Base-by-base conservation (phyloP, 2,329 filamentous ascomycete genomes). In the Epichloe glyceriae region DNA sequence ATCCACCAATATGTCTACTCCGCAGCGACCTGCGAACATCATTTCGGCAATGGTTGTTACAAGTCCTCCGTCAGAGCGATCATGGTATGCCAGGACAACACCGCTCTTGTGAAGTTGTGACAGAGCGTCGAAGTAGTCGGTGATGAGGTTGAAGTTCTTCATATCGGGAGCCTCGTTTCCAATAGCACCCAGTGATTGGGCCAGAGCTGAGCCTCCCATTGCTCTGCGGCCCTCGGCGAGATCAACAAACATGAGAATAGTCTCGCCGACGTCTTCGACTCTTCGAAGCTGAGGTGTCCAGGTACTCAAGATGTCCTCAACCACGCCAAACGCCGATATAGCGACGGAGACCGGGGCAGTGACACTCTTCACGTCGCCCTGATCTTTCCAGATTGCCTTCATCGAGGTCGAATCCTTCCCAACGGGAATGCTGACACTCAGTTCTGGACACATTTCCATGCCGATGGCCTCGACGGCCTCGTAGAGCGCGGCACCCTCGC, bases 321-420 rank as follows among this genome's bases (percentile, higher is more conserved):
- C 90, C 2, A 88, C 80, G 1, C 85, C 85, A 62, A 97, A 96
- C 1, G 93, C 88, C 5, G 93, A 89, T 58, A 97, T 89, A 50
- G 96, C 83, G 5, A 95, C 77, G 1, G 91, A 95, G 59, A 97
- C 80, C 1, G 93, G 93, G 4, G 93, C 88, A 38, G 88, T 96
- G 47, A 97, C 91, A 57, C 90, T 90, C 71, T 86, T 93, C 14
- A 76, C 70, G 54, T 86, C 76, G 17, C 77, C 72, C 54, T 73
- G 72, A 57, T 91, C 86, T 62, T 82, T 85, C 93, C 93, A 97
- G 51, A 88, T 88, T 61, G 94, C 91, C 74, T 96, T 96, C 93
- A 98, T 97, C 3, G 90, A 96, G 68, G 94, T 95, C 0, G 91
- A 97, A 67, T 98, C 93, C 70, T 98, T 97, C 50, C 93, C 93